Conservation (phyloP, 83 land plant genomes). For the Diphasiastrum complanatum region DNA sequence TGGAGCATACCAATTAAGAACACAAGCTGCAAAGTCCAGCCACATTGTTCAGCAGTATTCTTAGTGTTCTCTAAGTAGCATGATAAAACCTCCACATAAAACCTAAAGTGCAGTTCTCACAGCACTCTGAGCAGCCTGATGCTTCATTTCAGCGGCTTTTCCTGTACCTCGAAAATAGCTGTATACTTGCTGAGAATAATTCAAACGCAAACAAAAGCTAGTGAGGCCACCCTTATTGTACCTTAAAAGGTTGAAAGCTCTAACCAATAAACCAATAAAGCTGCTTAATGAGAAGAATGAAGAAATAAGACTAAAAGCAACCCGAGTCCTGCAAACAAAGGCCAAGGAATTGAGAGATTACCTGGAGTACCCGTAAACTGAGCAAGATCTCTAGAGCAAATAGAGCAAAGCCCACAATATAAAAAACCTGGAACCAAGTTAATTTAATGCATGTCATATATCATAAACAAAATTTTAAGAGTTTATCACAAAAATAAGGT, state of each 20-base stretch:
- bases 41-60: too few species aligned
- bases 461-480: not conserved
- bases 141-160: conserved; percentile 10
- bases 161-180: conserved; percentile 11
- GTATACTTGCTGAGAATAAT: not conserved
- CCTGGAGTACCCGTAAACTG: conserved; percentile 11
- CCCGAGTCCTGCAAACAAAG: not conserved
- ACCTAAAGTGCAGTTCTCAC: conserved; percentile 11
- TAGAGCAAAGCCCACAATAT: conserved; percentile 11
- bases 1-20: too few species aligned
- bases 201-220: too few species aligned
- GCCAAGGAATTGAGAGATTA: not conserved
- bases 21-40: too few species aligned
- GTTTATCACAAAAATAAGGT: not conserved
- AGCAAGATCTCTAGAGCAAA: not conserved
- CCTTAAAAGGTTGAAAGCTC: too few species aligned
- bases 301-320: not conserved
- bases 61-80: too few species aligned
- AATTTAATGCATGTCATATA: too few species aligned
- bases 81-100: too few species aligned
- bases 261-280: too few species aligned
- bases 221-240: too few species aligned
- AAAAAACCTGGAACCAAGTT: not conserved
- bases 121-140: conserved; percentile 9
- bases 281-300: too few species aligned